Conservation (phyloP, 2,329 filamentous ascomycete genomes). For the Bretziella fagacearum region DNA sequence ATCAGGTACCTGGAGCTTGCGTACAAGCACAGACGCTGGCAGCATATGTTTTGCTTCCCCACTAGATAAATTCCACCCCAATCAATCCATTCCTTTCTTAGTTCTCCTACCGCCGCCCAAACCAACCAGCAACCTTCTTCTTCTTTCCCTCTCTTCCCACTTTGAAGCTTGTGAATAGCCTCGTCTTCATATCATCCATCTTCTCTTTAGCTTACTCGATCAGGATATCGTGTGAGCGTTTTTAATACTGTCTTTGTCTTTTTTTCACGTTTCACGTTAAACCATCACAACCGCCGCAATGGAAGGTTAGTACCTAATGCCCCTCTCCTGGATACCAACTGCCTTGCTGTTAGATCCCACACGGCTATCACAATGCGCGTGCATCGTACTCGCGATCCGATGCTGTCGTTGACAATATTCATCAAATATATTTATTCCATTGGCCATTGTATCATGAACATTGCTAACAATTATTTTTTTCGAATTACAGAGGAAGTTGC, state of each 20-base stretch:
- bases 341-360: slow-evolving; percentile 3
- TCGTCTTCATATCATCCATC: slow-evolving; percentile 14
- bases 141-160: slow-evolving; percentile 13
- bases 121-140: slow-evolving; percentile 13
- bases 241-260: slow-evolving; percentile 15
- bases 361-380: background rate
- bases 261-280: slow-evolving; percentile 15
- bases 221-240: slow-evolving; percentile 17
- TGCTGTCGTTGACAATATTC: background rate
- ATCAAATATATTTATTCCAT: background rate
- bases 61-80: slow-evolving; percentile 16
- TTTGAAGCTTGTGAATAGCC: slow-evolving; percentile 15
- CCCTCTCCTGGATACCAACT: slow-evolving; percentile 9
- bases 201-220: slow-evolving; percentile 16
- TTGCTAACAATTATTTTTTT: background rate
- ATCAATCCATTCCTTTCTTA: slow-evolving; percentile 13
- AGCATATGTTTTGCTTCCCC: slow-evolving; percentile 12
- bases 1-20: slow-evolving; percentile 14
- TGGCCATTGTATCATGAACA: background rate
- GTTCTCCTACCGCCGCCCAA: slow-evolving; percentile 14
- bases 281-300: slow-evolving; percentile 30
- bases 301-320: slow-evolving; percentile 41
- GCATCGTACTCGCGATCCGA: background rate
- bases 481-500: slow-evolving; percentile 87
- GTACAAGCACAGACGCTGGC: slow-evolving; percentile 13